phyloP scores from a whole-genome alignment of 208 protist species.

The Phytomonas francai region DNA sequence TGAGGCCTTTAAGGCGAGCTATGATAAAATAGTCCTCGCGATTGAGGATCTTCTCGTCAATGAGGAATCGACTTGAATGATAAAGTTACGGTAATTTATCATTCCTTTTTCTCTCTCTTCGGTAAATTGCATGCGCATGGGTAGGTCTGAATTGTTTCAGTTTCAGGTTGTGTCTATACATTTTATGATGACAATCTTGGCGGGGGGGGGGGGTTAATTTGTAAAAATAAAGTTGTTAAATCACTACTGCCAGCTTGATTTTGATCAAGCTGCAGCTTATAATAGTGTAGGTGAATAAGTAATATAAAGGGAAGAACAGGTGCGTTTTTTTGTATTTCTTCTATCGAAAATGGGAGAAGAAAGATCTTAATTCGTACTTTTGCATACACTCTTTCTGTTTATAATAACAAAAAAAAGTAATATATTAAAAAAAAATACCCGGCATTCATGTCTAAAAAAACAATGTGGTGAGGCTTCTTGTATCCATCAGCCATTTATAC shows the following conservation, averaged over 20 bases:
- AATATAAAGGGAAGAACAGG: not conserved
- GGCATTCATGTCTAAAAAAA: not conserved
- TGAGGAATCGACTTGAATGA: slow-evolving; percentile 23
- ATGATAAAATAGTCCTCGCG: slow-evolving; percentile 83
- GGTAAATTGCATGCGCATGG: not conserved
- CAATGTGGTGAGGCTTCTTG: not conserved
- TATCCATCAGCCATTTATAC: not conserved
- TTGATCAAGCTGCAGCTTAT: slow-evolving; percentile 14
- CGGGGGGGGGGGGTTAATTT: not conserved
- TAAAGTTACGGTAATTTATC: not conserved
- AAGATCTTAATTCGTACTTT: not conserved
- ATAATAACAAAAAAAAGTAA: not conserved
- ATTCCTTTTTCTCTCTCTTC: slow-evolving; percentile 11
- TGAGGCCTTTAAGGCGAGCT: slow-evolving; percentile 72
- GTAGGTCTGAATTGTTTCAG: not conserved
- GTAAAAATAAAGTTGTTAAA: not conserved
- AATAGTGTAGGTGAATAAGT: slow-evolving; percentile 1
- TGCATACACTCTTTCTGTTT: not conserved
- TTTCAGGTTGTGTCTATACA: not conserved
- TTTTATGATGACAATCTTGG: not conserved
- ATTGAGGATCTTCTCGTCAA: slow-evolving; percentile 82
- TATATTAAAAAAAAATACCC: not conserved
- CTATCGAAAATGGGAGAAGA: not conserved
- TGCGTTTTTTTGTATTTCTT: not conserved
- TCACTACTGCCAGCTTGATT: not conserved